Evolutionary conservation across 495 filamentous ascomycete species (phyloP).

Genomic region (Aspergillus taichungensis): DNA sequence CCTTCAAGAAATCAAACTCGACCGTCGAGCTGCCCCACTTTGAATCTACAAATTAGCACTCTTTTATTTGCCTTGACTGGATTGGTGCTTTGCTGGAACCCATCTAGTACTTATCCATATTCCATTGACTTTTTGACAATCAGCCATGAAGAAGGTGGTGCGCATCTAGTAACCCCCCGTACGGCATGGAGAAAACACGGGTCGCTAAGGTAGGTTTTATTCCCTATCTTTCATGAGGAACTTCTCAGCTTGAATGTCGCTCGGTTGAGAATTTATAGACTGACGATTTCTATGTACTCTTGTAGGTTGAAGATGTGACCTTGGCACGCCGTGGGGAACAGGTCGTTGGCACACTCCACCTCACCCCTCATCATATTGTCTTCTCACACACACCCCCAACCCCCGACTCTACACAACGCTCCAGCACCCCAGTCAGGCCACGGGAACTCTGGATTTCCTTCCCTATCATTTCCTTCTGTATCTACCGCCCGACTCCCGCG

Average conservation of each 20-base stretch:
- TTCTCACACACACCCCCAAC: constrained; percentile 44
- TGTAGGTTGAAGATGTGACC: constrained; percentile 53
- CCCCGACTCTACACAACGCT: constrained; percentile 24
- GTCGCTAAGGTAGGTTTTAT: constrained; percentile 40
- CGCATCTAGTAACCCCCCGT: constrained; percentile 22
- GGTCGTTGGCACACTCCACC: constrained; percentile 51
- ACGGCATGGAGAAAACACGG: constrained; percentile 49
- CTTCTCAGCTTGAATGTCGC: background rate
- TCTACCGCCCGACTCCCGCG: constrained; percentile 60
- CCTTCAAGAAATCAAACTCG: background rate
- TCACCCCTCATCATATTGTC: constrained; percentile 59
- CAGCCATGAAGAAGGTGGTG: constrained; percentile 29
- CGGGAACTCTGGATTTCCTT: constrained; percentile 89
- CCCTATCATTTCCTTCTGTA: constrained; percentile 74
- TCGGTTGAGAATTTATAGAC: constrained; percentile 1
- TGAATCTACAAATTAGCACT: too few species aligned
- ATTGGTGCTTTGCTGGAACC: too few species aligned
- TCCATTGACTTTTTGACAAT: background rate
- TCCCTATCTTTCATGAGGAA: background rate
- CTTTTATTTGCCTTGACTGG: background rate
- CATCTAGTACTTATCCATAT: background rate
- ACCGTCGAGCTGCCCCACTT: background rate
- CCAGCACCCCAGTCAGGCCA: constrained; percentile 34
- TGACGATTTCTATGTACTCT: constrained; percentile 1
- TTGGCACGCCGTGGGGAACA: constrained; percentile 53